Evolutionary conservation across 495 filamentous ascomycete species (phyloP).

Genomic region (Rusavskia elegans): DNA sequence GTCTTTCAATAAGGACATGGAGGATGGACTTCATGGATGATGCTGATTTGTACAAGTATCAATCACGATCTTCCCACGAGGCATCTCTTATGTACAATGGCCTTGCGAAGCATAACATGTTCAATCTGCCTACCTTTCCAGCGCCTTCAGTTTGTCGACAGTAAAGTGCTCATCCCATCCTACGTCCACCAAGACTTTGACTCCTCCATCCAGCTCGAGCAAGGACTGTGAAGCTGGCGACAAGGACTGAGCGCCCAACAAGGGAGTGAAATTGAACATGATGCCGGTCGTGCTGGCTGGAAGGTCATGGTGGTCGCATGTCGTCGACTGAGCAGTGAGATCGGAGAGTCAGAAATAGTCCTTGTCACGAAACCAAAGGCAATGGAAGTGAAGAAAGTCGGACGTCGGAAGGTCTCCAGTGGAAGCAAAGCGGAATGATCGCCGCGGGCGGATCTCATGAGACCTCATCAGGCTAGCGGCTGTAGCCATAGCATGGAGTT

Average conservation of each 20-base stretch:
- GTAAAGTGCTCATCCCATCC: slow-evolving; percentile 93
- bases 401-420: no score
- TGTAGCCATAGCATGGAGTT: background rate
- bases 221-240: slow-evolving; percentile 85
- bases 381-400: no score
- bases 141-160: slow-evolving; percentile 56
- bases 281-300: background rate
- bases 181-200: slow-evolving; percentile 87
- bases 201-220: slow-evolving; percentile 87
- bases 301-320: background rate
- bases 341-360: no score
- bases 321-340: background rate
- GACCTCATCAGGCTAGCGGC: no score
- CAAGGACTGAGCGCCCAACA: slow-evolving; percentile 78
- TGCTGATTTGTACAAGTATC: background rate
- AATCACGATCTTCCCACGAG: no score
- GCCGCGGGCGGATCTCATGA: no score
- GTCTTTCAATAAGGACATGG: background rate
- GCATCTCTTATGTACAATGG: no score
- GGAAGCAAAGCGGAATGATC: no score
- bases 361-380: no score
- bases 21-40: background rate
- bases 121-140: slow-evolving; percentile 59
- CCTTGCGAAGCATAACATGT: background rate
- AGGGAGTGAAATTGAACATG: slow-evolving; percentile 93